Percentiles rank a stretch among this genome's conserved stretches.
Evolutionary conservation across 768 basidiomycete species (phyloP).

Genomic region (Phaeotremella fagi): DNA sequence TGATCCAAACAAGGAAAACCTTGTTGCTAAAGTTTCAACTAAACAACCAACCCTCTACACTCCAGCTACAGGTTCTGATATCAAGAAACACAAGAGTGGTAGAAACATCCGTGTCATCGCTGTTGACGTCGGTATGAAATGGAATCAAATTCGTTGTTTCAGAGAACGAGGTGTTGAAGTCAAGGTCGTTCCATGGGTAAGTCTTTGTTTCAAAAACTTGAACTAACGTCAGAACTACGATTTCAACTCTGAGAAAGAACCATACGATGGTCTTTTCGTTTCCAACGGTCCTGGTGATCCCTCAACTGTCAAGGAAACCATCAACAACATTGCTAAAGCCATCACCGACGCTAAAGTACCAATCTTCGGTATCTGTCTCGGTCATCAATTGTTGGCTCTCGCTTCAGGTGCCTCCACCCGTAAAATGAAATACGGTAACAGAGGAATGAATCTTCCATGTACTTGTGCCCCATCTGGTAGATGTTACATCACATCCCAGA

Average conservation of each 20-base stretch:
- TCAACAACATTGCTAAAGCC: conserved; percentile 64
- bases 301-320: conserved; percentile 69
- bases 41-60: conserved; percentile 62
- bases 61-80: conserved; percentile 54
- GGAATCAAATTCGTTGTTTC: conserved; percentile 98
- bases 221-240: conserved; percentile 61
- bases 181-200: conserved; percentile 89
- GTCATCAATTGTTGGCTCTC: conserved; percentile 92
- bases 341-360: conserved; percentile 58
- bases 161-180: conserved; percentile 83
- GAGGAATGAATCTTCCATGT: conserved; percentile 97
- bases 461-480: conserved; percentile 87
- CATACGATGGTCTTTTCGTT: conserved; percentile 91
- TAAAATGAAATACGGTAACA: conserved; percentile 99
- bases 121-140: conserved; percentile 99
- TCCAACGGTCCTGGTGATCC: conserved; percentile 99
- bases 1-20: conserved; percentile 83
- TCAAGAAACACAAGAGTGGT: conserved; percentile 63
- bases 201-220: conserved; percentile 3
- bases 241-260: conserved; percentile 64
- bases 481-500: conserved; percentile 99
- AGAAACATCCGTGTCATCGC: conserved; percentile 78
- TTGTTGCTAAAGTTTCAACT: conserved; percentile 85
- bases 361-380: conserved; percentile 97
- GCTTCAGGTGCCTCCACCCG: conserved; percentile 90